Conservation (phyloP, 345 rosid species). For the Salix koriyanagi region DNA sequence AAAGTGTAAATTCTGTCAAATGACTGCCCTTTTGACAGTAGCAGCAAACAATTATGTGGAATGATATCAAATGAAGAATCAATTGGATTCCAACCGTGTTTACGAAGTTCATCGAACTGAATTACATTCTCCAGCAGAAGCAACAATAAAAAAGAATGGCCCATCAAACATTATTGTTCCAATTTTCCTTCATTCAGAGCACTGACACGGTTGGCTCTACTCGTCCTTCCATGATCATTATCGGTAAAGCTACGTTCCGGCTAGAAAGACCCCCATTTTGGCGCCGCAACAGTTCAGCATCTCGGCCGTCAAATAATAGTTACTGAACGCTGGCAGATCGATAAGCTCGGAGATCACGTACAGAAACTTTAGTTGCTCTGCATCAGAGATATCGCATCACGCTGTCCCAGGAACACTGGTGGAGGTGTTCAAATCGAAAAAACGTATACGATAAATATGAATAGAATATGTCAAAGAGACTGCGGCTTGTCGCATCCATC, state of each 20-base stretch:
- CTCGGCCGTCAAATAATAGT: not conserved
- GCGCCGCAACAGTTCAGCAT: not conserved
- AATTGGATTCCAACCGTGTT: not conserved
- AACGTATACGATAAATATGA: not conserved
- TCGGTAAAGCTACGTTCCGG: not conserved
- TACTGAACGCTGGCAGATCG: not conserved
- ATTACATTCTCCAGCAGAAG: not conserved
- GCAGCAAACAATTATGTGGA: not conserved
- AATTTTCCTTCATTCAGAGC: not conserved
- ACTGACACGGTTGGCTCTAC: not conserved
- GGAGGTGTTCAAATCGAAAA: not conserved
- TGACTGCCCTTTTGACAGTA: not conserved
- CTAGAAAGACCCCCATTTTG: not conserved
- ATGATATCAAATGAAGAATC: not conserved
- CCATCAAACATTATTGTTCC: not conserved
- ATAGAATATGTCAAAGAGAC: not conserved
- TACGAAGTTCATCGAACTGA: not conserved
- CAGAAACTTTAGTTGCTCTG: not conserved
- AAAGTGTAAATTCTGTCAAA: not conserved
- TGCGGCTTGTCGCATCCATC: not conserved
- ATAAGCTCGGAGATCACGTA: not conserved
- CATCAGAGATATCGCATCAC: not conserved
- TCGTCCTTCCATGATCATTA: not conserved
- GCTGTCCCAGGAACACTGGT: not conserved
- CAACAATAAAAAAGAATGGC: not conserved